Conservation (phyloP, 495 filamentous ascomycete species). For the Aspergillus conjunctus region DNA sequence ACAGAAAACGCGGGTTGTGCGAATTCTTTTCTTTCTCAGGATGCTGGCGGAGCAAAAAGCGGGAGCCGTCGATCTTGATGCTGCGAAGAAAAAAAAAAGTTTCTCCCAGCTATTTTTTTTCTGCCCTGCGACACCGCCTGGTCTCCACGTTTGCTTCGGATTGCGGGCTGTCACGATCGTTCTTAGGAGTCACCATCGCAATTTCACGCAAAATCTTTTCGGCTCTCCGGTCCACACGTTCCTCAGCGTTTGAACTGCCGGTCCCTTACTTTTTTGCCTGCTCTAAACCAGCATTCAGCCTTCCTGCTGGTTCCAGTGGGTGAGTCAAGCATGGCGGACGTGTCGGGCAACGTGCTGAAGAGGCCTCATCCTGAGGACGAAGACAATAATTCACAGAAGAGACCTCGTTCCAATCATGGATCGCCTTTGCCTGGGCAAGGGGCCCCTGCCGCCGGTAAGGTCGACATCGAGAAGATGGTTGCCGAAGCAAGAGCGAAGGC, state of each 20-base stretch:
- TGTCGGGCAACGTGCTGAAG: slow-evolving; percentile 55
- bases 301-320: slow-evolving; percentile 16
- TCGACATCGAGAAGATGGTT: slow-evolving; percentile 62
- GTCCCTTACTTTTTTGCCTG: not conserved
- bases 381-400: slow-evolving; percentile 56
- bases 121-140: slow-evolving; percentile 27
- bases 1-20: slow-evolving; percentile 43
- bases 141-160: slow-evolving; percentile 15
- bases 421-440: slow-evolving; percentile 52
- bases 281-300: slow-evolving; percentile 4
- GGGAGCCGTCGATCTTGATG: slow-evolving; percentile 27
- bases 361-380: slow-evolving; percentile 59
- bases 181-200: not conserved
- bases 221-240: not conserved
- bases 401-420: slow-evolving; percentile 60
- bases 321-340: slow-evolving; percentile 53
- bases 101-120: slow-evolving; percentile 33
- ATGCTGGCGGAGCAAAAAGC: slow-evolving; percentile 26
- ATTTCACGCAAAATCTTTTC: slow-evolving; percentile 2
- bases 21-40: slow-evolving; percentile 27
- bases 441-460: slow-evolving; percentile 41
- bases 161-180: slow-evolving; percentile 14
- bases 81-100: slow-evolving; percentile 27
- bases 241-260: not conserved
- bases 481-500: slow-evolving; percentile 65